Evolutionary conservation across 2,329 filamentous ascomycete species (phyloP).

Genomic region (Intubia oerlemansii): DNA sequence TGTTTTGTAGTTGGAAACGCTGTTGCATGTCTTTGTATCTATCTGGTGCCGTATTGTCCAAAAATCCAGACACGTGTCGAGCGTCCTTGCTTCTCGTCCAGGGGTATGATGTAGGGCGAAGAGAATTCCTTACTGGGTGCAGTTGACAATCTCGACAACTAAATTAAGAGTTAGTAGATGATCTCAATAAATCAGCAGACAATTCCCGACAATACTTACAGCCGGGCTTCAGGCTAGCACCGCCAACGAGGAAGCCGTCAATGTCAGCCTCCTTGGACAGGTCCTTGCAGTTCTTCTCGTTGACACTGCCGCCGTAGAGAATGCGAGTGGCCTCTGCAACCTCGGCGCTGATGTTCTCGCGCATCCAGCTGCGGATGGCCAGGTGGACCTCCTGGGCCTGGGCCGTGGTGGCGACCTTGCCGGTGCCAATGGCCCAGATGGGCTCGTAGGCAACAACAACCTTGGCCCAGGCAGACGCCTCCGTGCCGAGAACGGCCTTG

Average conservation of each 20-base stretch:
- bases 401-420: slow-evolving; percentile 73
- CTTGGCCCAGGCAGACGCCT: slow-evolving; percentile 51
- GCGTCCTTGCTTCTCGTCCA: no score
- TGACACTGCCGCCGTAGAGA: slow-evolving; percentile 91
- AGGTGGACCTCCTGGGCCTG: slow-evolving; percentile 90
- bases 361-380: slow-evolving; percentile 77
- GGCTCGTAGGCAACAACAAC: slow-evolving; percentile 97
- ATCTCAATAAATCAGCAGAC: not conserved
- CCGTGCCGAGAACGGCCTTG: slow-evolving; percentile 43
- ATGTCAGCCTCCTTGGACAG: slow-evolving; percentile 85
- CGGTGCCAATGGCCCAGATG: slow-evolving; percentile 90
- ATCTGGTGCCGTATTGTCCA: no score
- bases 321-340: slow-evolving; percentile 77
- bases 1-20: no score
- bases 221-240: slow-evolving; percentile 89
- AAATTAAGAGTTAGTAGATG: slow-evolving; percentile 9
- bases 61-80: no score
- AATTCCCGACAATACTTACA: slow-evolving; percentile 42
- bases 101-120: no score
- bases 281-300: slow-evolving; percentile 93
- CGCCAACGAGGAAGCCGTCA: slow-evolving; percentile 93
- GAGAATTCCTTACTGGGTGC: slow-evolving; percentile 29
- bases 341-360: slow-evolving; percentile 49
- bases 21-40: no score
- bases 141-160: slow-evolving; percentile 41